Base-by-base conservation (phyloP, 1,284 basidiomycete species). In the Pholiota adiposa region DNA sequence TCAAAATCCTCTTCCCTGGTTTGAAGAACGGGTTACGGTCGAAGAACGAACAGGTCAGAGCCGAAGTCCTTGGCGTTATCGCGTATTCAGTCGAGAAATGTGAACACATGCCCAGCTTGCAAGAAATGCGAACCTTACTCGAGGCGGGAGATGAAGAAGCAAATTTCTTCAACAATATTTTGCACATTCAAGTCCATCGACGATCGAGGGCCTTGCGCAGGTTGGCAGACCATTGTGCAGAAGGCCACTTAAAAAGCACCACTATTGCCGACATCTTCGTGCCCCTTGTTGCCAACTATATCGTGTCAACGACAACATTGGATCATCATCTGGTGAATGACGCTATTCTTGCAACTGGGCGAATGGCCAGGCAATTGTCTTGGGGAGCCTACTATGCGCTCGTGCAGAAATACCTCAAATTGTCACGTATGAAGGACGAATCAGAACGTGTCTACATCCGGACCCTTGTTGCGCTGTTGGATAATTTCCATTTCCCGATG, bases 121-220 rank as follows among this genome's bases (percentile, higher is more conserved):
- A 84, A 50, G 95, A 98, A 70, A 89, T 98, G 87, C 83, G 77
- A 6, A 82, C 88, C 9, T 78, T 99, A 9, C 82, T 98, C n/a
- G 93, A 92, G 3, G 88, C 83, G 16, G 96, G 94, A 0, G 97
- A 99, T 69, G 92, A 94, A 50, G 97, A 99, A 73, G 96, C 94
- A 27, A 96, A 91, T 72, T 97, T 99, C 78, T 98, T 99, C 83
- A 90, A 90, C 79, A 99, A 99, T 74, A 87, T 99, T 54, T 87
- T 93, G 64, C 97, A 99, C 73, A 88, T 99, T 54, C 97, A 99
- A 76, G 79, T 92, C 4, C 97, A 99, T 73, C 89, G 97, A 59
- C 88, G 97, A 19, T 89, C 90, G 1, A 83, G 97, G 63, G 97
- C 97, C 0, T 81, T 99, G 34, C 87, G 92, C 29, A 85, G 96